phyloP scores from a whole-genome alignment of 495 filamentous ascomycete genomes.

The Delitschia confertaspora region DNA sequence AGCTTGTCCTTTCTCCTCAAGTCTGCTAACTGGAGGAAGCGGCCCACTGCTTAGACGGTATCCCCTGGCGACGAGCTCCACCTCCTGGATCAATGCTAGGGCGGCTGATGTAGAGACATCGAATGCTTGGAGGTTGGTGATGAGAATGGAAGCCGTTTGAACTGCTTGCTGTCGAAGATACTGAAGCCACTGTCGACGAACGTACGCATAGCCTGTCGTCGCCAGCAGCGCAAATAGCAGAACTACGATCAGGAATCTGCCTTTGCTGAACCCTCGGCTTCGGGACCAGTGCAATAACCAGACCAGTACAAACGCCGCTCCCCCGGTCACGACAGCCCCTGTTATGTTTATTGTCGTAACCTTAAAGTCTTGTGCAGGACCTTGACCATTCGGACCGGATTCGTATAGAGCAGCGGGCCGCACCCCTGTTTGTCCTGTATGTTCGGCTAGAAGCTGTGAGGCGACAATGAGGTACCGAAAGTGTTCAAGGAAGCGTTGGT shows the following conservation, averaged over 20 bases:
- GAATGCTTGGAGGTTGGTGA: slow-evolving; percentile 69
- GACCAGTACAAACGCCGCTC: slow-evolving; percentile 58
- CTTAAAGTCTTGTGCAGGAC: slow-evolving; percentile 22
- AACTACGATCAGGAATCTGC: slow-evolving; percentile 50
- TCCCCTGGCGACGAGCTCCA: slow-evolving; percentile 88
- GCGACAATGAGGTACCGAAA: slow-evolving; percentile 94
- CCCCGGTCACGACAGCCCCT: slow-evolving; percentile 45
- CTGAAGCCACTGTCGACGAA: slow-evolving; percentile 75
- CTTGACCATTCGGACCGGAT: slow-evolving; percentile 30
- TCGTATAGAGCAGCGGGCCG: slow-evolving; percentile 14
- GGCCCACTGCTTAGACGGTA: slow-evolving; percentile 80
- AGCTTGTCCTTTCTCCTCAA: slow-evolving; percentile 64
- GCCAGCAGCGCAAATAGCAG: slow-evolving; percentile 47
- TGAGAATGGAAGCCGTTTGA: slow-evolving; percentile 60
- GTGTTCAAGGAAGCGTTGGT: slow-evolving; percentile 81
- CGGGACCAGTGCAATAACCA: slow-evolving; percentile 65
- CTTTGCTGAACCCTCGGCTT: slow-evolving; percentile 42
- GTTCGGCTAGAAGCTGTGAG: slow-evolving; percentile 77
- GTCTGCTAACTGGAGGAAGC: slow-evolving; percentile 70
- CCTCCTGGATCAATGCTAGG: slow-evolving; percentile 85
- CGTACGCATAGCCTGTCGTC: slow-evolving; percentile 58
- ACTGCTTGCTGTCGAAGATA: slow-evolving; percentile 72
- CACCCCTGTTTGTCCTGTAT: slow-evolving; percentile 39
- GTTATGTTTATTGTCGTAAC: slow-evolving; percentile 32
- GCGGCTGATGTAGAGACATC: slow-evolving; percentile 73